Percentiles rank a stretch among this genome's conserved stretches.
phyloP scores from a whole-genome alignment of 495 filamentous ascomycete genomes.

The Neurospora tetrasperma region DNA sequence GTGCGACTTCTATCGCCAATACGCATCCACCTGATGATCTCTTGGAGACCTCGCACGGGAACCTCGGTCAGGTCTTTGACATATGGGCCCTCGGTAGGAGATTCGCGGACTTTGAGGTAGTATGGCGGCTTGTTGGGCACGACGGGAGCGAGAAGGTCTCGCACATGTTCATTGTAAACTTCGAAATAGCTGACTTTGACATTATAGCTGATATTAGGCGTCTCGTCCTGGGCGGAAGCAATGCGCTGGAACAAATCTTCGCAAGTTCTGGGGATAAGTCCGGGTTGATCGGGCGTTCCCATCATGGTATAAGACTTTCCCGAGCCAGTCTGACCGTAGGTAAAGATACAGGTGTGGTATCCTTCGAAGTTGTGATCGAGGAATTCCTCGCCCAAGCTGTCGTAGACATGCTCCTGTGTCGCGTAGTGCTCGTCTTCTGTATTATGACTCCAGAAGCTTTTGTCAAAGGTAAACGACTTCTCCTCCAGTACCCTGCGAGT shows the following conservation, averaged over 20 bases:
- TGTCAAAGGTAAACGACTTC: conserved; percentile 91
- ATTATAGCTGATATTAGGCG: conserved; percentile 85
- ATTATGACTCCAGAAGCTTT: conserved; percentile 93
- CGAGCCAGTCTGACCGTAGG: conserved; percentile 95
- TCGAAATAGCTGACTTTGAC: conserved; percentile 98
- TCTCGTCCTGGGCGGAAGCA: conserved; percentile 58
- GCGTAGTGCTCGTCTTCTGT: conserved; percentile 49
- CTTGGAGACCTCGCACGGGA: conserved; percentile 68
- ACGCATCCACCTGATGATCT: conserved; percentile 85
- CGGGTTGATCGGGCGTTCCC: conserved; percentile 76
- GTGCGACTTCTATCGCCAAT: conserved; percentile 82
- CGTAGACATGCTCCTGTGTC: conserved; percentile 84
- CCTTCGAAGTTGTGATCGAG: conserved; percentile 99
- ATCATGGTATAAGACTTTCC: conserved; percentile 99
- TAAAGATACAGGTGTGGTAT: conserved; percentile 98
- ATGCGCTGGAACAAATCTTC: conserved; percentile 94
- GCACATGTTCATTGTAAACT: conserved; percentile 98
- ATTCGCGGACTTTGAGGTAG: conserved; percentile 96
- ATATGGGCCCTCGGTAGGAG: conserved; percentile 90
- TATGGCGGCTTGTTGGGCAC: conserved; percentile 60
- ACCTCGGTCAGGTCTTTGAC: conserved; percentile 93
- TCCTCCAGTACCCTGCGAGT: conserved; percentile 72
- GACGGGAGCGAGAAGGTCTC: conserved; percentile 80
- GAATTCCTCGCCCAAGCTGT: conserved; percentile 89
- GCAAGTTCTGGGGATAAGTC: conserved; percentile 94